phyloP scores from a whole-genome alignment of 2,329 filamentous ascomycete genomes.

The Fusarium nematophilum region DNA sequence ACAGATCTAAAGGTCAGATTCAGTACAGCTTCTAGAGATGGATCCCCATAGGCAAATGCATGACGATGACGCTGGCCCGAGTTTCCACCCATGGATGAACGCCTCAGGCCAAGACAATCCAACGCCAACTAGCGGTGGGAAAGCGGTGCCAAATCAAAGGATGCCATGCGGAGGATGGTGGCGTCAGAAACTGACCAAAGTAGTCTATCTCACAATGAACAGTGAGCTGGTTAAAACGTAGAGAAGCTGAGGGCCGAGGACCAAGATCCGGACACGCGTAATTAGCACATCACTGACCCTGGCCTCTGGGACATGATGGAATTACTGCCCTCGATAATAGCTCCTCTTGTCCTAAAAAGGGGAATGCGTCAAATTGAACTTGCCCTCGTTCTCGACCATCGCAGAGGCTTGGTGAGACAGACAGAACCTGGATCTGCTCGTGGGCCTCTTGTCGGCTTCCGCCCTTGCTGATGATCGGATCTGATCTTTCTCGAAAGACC shows the following conservation, averaged over 20 bases:
- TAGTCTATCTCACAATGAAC: no score
- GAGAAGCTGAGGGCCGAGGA: no score
- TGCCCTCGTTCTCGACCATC: slow-evolving; percentile 33
- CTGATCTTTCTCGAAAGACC: slow-evolving; percentile 48
- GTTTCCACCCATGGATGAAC: slow-evolving; percentile 12
- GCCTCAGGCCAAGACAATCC: slow-evolving; percentile 17
- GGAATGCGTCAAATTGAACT: no score
- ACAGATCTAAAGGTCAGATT: neutral
- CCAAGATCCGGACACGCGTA: no score
- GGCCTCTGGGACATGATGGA: no score
- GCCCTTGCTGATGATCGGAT: slow-evolving; percentile 29
- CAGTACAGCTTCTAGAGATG: slow-evolving; percentile 18
- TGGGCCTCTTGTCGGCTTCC: slow-evolving; percentile 34
- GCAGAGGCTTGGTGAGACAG: slow-evolving; percentile 26
- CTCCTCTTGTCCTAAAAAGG: no score
- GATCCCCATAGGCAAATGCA: neutral
- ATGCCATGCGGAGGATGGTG: no score
- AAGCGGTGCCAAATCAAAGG: slow-evolving; percentile 29
- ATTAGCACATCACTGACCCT: no score
- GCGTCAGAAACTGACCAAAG: no score
- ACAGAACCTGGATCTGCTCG: slow-evolving; percentile 38
- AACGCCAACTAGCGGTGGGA: slow-evolving; percentile 30
- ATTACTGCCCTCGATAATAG: no score
- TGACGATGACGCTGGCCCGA: slow-evolving; percentile 13
- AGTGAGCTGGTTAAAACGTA: no score